Evolutionary conservation across 805 yeast genomes (phyloP).

Genomic region (Lipomyces yamadae): DNA sequence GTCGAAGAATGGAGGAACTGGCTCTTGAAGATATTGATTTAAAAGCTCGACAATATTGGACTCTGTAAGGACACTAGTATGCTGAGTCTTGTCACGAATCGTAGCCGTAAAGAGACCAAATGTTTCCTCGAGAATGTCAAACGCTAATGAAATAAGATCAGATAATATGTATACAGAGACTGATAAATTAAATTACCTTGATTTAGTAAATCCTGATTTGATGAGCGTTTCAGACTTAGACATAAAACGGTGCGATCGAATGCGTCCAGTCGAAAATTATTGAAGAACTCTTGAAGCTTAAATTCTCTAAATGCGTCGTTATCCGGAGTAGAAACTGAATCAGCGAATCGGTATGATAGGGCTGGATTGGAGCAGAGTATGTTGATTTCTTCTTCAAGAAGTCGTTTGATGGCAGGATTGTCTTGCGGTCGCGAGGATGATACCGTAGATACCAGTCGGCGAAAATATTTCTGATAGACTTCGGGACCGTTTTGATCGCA

Average conservation of each 20-base stretch:
- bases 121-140: conserved; percentile 23
- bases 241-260: conserved; percentile 40
- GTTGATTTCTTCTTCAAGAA: conserved; percentile 30
- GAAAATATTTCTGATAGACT: conserved; percentile 46
- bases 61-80: conserved; percentile 14
- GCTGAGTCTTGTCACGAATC: conserved; percentile 17
- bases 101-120: conserved; percentile 16
- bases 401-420: conserved; percentile 40
- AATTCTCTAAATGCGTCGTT: conserved; percentile 43
- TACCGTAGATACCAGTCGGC: conserved; percentile 42
- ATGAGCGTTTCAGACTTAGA: conserved; percentile 31
- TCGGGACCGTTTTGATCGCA: conserved; percentile 47
- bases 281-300: conserved; percentile 46
- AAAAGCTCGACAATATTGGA: conserved; percentile 14
- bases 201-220: conserved; percentile 17
- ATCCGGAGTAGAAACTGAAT: conserved; percentile 28
- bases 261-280: conserved; percentile 39
- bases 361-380: conserved; percentile 28
- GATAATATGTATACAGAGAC: not conserved
- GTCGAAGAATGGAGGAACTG: conserved; percentile 22
- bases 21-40: conserved; percentile 18
- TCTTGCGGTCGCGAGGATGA: conserved; percentile 39
- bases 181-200: conserved; percentile 25
- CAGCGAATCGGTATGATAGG: conserved; percentile 25
- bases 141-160: conserved; percentile 13